phyloP scores from a whole-genome alignment of 495 filamentous ascomycete species.

The Penicillium silybi region DNA sequence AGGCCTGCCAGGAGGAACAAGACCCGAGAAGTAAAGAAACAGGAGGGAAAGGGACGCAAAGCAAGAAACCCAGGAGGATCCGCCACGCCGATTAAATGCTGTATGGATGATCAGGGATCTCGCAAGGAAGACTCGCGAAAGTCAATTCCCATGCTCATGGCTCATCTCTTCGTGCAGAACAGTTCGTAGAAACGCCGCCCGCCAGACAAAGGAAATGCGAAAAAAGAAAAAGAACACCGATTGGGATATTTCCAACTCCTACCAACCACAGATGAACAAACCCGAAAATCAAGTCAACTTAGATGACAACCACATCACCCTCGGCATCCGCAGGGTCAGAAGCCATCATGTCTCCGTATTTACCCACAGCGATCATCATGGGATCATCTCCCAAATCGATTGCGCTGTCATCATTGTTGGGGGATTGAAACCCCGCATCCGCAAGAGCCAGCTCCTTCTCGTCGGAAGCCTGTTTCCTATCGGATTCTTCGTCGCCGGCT shows the following conservation, averaged over 20 bases:
- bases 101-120: slow-evolving; percentile 14
- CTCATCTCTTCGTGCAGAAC: slow-evolving; percentile 29
- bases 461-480: slow-evolving; percentile 14
- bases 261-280: neutral
- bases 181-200: slow-evolving; percentile 20
- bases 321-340: slow-evolving; percentile 47
- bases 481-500: slow-evolving; percentile 13
- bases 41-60: slow-evolving; percentile 8
- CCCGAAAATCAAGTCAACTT: slow-evolving; percentile 1
- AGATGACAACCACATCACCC: slow-evolving; percentile 49
- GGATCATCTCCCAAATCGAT: slow-evolving; percentile 47
- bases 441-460: slow-evolving; percentile 23
- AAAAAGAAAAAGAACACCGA: slow-evolving; percentile 9
- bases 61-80: slow-evolving; percentile 14
- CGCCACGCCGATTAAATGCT: slow-evolving; percentile 30
- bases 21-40: slow-evolving; percentile 12
- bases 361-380: slow-evolving; percentile 45
- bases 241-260: neutral
- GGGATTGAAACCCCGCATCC: slow-evolving; percentile 32
- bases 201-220: slow-evolving; percentile 11
- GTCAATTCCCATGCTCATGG: slow-evolving; percentile 22
- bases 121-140: slow-evolving; percentile 11
- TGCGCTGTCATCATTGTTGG: slow-evolving; percentile 46
- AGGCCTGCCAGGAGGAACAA: slow-evolving; percentile 1
- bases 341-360: slow-evolving; percentile 49